Conservation (phyloP, 148 eudicot species). For the Rhododendron simsii region DNA sequence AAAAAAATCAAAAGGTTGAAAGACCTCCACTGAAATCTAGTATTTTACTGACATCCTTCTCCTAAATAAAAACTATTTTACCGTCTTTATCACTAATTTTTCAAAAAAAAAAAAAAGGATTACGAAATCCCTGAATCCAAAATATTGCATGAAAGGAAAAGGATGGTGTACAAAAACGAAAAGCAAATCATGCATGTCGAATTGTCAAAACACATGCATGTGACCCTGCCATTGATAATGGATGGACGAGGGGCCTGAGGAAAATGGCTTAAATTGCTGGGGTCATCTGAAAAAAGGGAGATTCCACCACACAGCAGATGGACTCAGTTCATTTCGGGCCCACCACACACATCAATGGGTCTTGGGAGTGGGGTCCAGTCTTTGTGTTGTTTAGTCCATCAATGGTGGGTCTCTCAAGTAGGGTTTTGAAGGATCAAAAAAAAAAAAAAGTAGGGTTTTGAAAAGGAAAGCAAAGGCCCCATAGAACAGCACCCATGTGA, state of each 20-base stretch:
- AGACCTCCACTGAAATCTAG: too few species aligned
- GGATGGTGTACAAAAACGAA: not conserved
- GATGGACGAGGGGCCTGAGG: not conserved
- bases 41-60: too few species aligned
- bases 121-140: not conserved
- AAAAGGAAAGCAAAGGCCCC: not conserved
- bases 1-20: too few species aligned
- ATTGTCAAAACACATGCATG: not conserved
- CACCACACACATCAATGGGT: not conserved
- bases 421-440: too few species aligned
- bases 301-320: slow-evolving; percentile 4
- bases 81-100: too few species aligned
- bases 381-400: not conserved
- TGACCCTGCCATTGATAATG: slow-evolving; percentile 1
- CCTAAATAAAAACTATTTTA: too few species aligned
- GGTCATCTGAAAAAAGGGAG: not conserved
- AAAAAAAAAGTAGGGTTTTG: too few species aligned
- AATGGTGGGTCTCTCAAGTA: not conserved
- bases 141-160: not conserved
- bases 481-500: not conserved
- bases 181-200: not conserved
- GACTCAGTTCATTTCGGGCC: slow-evolving; percentile 6
- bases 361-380: not conserved
- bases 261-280: not conserved
- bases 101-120: too few species aligned